Evolutionary conservation across 768 basidiomycete genomes (phyloP).

Genomic region (Boletus reticuloceps): DNA sequence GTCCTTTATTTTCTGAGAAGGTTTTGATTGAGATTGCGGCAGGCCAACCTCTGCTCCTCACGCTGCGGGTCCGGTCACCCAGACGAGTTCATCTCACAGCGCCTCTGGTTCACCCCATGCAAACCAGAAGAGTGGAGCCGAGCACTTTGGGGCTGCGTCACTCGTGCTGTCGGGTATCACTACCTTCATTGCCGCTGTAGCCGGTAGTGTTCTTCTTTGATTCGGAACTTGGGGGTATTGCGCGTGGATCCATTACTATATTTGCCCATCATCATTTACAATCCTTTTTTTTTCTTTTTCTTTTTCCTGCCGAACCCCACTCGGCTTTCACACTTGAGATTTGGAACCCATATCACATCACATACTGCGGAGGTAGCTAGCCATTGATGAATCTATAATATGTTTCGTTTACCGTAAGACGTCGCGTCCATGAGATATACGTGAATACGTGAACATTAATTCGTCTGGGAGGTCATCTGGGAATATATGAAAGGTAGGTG

Average conservation of each 20-base stretch:
- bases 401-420: constrained; percentile 3
- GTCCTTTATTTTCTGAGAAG: background rate
- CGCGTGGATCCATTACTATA: constrained; percentile 13
- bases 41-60: constrained; percentile 6
- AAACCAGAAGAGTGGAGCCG: constrained; percentile 34
- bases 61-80: background rate
- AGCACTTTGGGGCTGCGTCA: constrained; percentile 22
- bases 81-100: constrained; percentile 9
- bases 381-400: constrained; percentile 3
- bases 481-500: too few species aligned
- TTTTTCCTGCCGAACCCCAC: background rate
- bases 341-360: background rate
- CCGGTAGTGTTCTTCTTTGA: constrained; percentile 24
- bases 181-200: constrained; percentile 20
- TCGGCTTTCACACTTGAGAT: background rate
- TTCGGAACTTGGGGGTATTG: background rate
- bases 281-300: background rate
- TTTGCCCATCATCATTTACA: background rate
- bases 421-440: constrained; percentile 7
- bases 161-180: constrained; percentile 23
- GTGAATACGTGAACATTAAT: constrained; percentile 12
- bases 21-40: background rate
- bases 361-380: background rate
- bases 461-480: background rate
- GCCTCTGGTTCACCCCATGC: constrained; percentile 24